Conservation (phyloP, 2,329 filamentous ascomycete species). For the Monilinia fructicola region DNA sequence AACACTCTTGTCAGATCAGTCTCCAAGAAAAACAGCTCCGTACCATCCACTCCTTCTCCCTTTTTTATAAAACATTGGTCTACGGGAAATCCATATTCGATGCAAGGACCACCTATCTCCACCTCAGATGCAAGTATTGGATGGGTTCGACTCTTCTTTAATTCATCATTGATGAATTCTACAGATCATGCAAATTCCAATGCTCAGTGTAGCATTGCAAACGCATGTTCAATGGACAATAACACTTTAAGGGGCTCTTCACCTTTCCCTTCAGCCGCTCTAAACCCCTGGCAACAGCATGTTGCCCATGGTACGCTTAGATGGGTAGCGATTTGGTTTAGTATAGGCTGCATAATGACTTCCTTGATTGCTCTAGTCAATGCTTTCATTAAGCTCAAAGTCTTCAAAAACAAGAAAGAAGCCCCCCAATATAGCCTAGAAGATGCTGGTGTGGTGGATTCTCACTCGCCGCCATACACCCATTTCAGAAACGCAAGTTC, state of each 20-base stretch:
- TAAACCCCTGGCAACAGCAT: conserved; percentile 19
- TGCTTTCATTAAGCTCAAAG: conserved; percentile 18
- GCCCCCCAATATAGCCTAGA: neutral
- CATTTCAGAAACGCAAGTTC: conserved; percentile 10
- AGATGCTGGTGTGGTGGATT: neutral
- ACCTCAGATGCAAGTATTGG: conserved; percentile 46
- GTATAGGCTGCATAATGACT: conserved; percentile 4
- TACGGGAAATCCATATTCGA: conserved; percentile 46
- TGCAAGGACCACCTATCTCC: conserved; percentile 46
- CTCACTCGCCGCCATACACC: conserved; percentile 2
- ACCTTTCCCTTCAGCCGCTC: neutral
- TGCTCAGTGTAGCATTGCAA: conserved; percentile 36
- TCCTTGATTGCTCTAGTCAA: conserved; percentile 17
- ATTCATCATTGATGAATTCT: conserved; percentile 46
- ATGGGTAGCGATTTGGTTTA: conserved; percentile 24
- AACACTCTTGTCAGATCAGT: conserved; percentile 42
- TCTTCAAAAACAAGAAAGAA: conserved; percentile 14
- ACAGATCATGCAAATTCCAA: conserved; percentile 36
- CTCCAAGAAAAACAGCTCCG: conserved; percentile 35
- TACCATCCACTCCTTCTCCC: conserved; percentile 46
- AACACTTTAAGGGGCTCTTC: conserved; percentile 26
- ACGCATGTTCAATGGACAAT: conserved; percentile 40
- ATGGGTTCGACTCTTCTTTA: conserved; percentile 52
- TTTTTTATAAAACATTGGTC: conserved; percentile 51
- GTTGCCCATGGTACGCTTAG: conserved; percentile 19